Percentiles rank a stretch among this genome's conserved stretches.
Conservation (phyloP, 1,284 basidiomycete species). For the Fomitopsis betulina region DNA sequence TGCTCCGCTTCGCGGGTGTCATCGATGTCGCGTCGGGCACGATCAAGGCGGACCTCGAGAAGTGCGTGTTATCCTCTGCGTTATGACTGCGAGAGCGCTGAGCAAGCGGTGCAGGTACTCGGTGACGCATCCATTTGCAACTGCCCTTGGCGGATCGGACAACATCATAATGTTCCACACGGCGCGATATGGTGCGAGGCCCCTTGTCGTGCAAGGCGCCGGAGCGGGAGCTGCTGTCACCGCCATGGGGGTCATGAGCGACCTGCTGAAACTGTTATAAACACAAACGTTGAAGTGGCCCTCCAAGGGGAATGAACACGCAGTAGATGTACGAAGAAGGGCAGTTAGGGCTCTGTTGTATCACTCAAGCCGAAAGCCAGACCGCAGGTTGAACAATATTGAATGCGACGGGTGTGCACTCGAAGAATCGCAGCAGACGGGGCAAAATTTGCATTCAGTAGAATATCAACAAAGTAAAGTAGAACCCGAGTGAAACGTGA, state of each 20-base stretch:
- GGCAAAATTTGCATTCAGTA: too few species aligned
- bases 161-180: slow-evolving; percentile 99
- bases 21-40: slow-evolving; percentile 75
- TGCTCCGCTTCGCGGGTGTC: slow-evolving; percentile 92
- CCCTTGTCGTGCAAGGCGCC: slow-evolving; percentile 91
- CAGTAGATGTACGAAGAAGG: too few species aligned
- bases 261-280: slow-evolving; percentile 60
- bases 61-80: slow-evolving; percentile 41
- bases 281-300: too few species aligned
- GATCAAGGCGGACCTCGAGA: slow-evolving; percentile 86
- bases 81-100: not conserved
- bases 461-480: too few species aligned
- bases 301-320: too few species aligned
- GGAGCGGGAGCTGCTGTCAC: slow-evolving; percentile 97
- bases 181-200: slow-evolving; percentile 78
- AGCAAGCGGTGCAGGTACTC: slow-evolving; percentile 61
- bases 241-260: slow-evolving; percentile 94
- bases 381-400: too few species aligned
- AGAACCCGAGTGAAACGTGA: too few species aligned
- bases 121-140: slow-evolving; percentile 88
- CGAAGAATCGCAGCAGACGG: too few species aligned
- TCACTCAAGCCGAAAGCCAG: too few species aligned
- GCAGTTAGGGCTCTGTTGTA: too few species aligned
- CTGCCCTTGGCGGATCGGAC: slow-evolving; percentile 92
- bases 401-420: too few species aligned